Evolutionary conservation across 495 filamentous ascomycete genomes (phyloP), one percentile per base, ranked within the genome.

Genomic region (Xylaria cubensis): DNA sequence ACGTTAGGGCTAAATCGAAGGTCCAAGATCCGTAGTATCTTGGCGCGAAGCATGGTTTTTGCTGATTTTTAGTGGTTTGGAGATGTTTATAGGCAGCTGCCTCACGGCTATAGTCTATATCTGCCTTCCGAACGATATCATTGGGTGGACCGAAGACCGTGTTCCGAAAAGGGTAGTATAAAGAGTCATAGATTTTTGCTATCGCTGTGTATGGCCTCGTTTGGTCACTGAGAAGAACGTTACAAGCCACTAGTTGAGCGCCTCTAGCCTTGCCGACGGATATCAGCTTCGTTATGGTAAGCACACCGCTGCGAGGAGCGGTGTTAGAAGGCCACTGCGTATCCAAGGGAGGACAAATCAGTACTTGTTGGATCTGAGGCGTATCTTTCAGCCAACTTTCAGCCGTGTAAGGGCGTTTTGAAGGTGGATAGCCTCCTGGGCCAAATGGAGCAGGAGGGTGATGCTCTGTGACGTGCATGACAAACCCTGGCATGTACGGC

Each of bases 121-220:
- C 74, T 24, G 74, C 66, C 21, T 13, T 46, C 53, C 41, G 15
- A 17, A 41, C 29, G 8, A 67, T 46, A 12, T 64, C 24, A 1
- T 36, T 1, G 4, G 3, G 19, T 4, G 0, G 1, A 9, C 1
- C 4, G 34, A 5, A 2, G 6, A 36, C 0, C 4, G 3, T 36
- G 3, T 1, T 34, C 9, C 15, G 4, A 50, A 42, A 69, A 32
- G 61, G 62, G 67, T 75, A 75, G 58, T 75, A 73, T 32, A 75
- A 69, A 26, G 74, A 21, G 46, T 75, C 74, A 9, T 53, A 75
- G 44, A 75, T 75, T 32, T 75, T 75, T 4, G 74, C 74, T 1
- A 59, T 56, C 32, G 71, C 74, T 39, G 34, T 55, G 2, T 41
- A 26, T 2, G 15, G 2, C 9, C 5, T 21, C 19, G 32, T 36